These are phyloP conservation scores for Sclerospora graminicola DNA, from an alignment of 352 stramenopile genomes.

Conservation along the genomic window DNA sequence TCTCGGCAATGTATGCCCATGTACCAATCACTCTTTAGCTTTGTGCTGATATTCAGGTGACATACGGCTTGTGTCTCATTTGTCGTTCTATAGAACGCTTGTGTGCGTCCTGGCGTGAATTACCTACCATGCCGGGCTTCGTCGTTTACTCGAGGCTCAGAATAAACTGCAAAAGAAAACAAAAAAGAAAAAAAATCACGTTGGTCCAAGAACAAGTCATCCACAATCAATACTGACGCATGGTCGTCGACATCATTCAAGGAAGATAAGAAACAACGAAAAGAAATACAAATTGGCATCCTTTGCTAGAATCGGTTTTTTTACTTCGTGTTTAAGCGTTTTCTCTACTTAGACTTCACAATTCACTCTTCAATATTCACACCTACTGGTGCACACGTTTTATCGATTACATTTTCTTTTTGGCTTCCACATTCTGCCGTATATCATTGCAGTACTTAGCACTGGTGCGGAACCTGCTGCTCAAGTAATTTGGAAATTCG, in stretches of 20 bases:
- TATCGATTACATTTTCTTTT: conserved; percentile 53
- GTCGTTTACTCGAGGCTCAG: conserved; percentile 43
- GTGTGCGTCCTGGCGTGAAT: conserved; percentile 31
- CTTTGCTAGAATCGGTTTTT: conserved; percentile 17
- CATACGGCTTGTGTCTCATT: conserved; percentile 37
- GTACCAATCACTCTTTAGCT: conserved; percentile 44
- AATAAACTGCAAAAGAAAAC: conserved; percentile 46
- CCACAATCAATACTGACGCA: conserved; percentile 1
- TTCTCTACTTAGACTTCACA: conserved; percentile 13
- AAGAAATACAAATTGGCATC: conserved; percentile 26
- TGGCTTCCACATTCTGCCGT: conserved; percentile 69
- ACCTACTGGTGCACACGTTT: conserved; percentile 3
- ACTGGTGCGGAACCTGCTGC: conserved; percentile 53
- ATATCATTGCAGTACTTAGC: conserved; percentile 62
- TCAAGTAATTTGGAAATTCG: conserved; percentile 58
- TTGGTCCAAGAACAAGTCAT: conserved; percentile 27
- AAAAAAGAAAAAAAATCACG: conserved; percentile 45
- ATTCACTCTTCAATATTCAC: conserved; percentile 11
- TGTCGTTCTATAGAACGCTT: conserved; percentile 43
- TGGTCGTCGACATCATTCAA: conserved; percentile 3
- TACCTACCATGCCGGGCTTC: conserved; percentile 40
- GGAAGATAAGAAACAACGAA: conserved; percentile 25
- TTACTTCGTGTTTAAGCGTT: conserved; percentile 19
- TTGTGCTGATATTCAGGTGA: conserved; percentile 27
- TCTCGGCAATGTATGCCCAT: conserved; percentile 46